Conservation (phyloP, 495 filamentous ascomycete genomes). For the Talaromyces adpressus region DNA sequence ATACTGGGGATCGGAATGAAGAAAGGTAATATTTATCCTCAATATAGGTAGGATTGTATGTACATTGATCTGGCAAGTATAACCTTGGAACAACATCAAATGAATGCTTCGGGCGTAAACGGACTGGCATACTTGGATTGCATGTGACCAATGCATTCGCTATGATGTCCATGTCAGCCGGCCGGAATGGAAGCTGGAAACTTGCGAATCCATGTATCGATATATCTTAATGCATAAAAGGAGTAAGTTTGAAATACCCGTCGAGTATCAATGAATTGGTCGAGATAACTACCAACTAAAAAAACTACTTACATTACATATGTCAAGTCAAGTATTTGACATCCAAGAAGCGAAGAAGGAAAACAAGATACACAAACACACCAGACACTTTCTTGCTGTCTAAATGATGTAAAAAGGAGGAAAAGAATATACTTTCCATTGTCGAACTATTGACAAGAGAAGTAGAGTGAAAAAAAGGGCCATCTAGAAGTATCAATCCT, state of each 20-base stretch:
- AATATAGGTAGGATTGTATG: background rate
- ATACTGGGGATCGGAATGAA: too few species aligned
- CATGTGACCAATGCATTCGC: background rate
- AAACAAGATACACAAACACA: background rate
- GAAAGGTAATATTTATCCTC: too few species aligned
- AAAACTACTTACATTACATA: background rate
- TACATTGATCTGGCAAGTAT: background rate
- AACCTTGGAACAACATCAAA: background rate
- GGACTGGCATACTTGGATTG: background rate
- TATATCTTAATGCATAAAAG: background rate
- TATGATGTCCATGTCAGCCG: background rate
- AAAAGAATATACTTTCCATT: conserved; percentile 4
- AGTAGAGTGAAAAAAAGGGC: background rate
- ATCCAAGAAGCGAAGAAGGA: background rate
- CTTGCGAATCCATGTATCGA: too few species aligned
- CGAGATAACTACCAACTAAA: background rate
- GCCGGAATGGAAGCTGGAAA: background rate
- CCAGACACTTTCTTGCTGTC: background rate
- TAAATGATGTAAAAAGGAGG: background rate
- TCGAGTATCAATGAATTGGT: background rate
- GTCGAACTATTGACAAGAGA: conserved; percentile 7
- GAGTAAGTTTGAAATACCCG: background rate
- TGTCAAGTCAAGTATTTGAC: background rate
- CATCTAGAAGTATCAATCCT: background rate
- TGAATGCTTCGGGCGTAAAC: background rate